Evolutionary conservation across 345 rosid genomes (phyloP).

Genomic region (Citrus trifoliata): DNA sequence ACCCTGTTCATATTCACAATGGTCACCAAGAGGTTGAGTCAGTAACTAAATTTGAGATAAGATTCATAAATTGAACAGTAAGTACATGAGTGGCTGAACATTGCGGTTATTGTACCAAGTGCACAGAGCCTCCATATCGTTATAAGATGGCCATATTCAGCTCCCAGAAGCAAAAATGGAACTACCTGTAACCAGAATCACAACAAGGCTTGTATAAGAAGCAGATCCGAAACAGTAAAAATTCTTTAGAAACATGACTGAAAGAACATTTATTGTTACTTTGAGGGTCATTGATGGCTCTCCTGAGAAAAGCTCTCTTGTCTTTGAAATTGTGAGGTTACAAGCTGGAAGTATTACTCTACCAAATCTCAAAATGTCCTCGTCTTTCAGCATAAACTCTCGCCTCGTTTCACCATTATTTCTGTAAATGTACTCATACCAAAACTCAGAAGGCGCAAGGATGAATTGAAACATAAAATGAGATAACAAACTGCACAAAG

Average conservation of each 20-base stretch:
- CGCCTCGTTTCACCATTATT: constrained; percentile 36
- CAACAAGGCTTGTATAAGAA: not conserved
- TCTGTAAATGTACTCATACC: constrained; percentile 30
- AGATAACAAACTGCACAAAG: not conserved
- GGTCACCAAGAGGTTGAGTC: constrained; percentile 6
- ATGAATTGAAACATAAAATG: not conserved
- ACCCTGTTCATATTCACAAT: constrained; percentile 47
- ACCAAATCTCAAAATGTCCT: constrained; percentile 57
- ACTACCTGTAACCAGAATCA: constrained; percentile 51
- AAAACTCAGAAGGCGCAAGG: not conserved
- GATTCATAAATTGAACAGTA: not conserved
- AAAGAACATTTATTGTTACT: constrained; percentile 32
- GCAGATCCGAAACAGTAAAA: constrained; percentile 1
- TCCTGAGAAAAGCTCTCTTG: constrained; percentile 78
- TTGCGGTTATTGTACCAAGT: constrained; percentile 44
- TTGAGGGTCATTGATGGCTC: constrained; percentile 93
- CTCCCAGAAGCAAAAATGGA: constrained; percentile 81
- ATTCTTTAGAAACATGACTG: not conserved
- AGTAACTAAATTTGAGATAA: not conserved
- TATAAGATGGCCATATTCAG: constrained; percentile 80
- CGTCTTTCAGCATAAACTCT: constrained; percentile 59
- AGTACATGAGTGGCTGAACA: not conserved
- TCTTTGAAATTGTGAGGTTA: constrained; percentile 69
- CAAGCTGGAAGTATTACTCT: constrained; percentile 69
- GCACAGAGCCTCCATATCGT: constrained; percentile 77